Percentiles rank a stretch among this genome's conserved stretches.
These are phyloP conservation scores for Leishmania arabica DNA, from an alignment of 208 protist species.

Conservation along the genomic window DNA sequence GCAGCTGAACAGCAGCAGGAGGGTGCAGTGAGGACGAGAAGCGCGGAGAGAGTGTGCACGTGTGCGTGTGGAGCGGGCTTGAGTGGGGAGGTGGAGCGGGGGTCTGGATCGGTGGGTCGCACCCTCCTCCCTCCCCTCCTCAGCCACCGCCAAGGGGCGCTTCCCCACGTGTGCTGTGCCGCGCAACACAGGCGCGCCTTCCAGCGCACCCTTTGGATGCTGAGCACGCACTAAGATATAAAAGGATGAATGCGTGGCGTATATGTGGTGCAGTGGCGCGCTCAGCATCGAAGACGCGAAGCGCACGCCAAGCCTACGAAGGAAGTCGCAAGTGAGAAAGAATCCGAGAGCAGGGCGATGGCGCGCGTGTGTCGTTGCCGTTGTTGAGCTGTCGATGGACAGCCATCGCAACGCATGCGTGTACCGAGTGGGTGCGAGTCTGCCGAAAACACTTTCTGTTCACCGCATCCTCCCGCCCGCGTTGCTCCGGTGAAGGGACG, in stretches of 20 bases:
- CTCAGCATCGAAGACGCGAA: neutral
- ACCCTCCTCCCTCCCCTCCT: neutral
- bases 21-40: neutral
- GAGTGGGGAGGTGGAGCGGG: neutral
- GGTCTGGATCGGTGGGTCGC: neutral
- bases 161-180: neutral
- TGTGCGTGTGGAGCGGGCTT: neutral
- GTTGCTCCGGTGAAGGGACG: too few relatives aligned
- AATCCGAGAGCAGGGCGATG: neutral
- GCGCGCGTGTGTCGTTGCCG: neutral
- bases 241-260: too few relatives aligned
- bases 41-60: neutral
- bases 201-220: neutral
- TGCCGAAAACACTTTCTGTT: neutral
- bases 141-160: neutral
- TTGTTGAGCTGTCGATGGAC: neutral
- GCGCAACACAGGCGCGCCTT: neutral
- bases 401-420: neutral
- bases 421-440: neutral
- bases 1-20: neutral
- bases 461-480: too few relatives aligned
- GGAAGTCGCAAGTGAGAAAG: neutral
- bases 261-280: neutral
- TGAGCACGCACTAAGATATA: neutral
- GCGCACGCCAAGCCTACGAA: neutral